Evolutionary conservation across 208 protist genomes (phyloP), one percentile per base, ranked within the genome.

Genomic region (Acanthamoeba culbertsoni): DNA sequence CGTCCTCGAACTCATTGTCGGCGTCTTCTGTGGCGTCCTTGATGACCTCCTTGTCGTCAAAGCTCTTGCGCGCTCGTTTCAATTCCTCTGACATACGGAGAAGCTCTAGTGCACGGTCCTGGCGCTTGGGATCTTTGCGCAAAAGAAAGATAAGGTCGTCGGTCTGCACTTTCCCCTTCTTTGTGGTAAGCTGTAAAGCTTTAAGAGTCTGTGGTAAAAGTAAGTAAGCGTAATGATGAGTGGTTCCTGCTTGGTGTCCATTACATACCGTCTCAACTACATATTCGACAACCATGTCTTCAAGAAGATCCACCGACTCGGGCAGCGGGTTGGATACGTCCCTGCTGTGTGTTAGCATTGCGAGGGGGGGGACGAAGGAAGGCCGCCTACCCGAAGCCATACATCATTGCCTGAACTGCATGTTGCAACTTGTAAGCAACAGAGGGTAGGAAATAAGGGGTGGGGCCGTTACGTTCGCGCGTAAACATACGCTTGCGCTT

Each of bases 71-170:
- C 7, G 94, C 94, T 35, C 91, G 92, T 57, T 95, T 95, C 20
- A 95, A 55, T n/a, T 95, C 94, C 63, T 94, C 94, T 62, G 92
- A 59, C 94, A 95, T 95, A 26, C 43, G 45, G 20, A 95, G 71
- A 43, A 95, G 40, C 62, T 95, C 94, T 8, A 94, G 79, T 18
- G 93, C 91, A 73, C 94, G 62, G 55, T 77, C 71, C 48, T 94
- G 93, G 31, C 93, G 71, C 71, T 95, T 95, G 33, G 45, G 48
- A 65, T 95, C 94, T 43, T 95, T 95, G 82, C 94, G 51, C 26
- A 95, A 46, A 1, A 90, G 35, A 31, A 94, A 95, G 59, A 95
- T 86, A 16, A 95, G 65, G 77, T 95, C 94, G 20, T 95, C 94
- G 26, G 94, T 95, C 88, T 94, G 92, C 55, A 95, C 77, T 63